Evolutionary conservation across 495 filamentous ascomycete genomes (phyloP), one percentile per base, ranked within the genome.

Genomic region (Platismatia glauca): DNA sequence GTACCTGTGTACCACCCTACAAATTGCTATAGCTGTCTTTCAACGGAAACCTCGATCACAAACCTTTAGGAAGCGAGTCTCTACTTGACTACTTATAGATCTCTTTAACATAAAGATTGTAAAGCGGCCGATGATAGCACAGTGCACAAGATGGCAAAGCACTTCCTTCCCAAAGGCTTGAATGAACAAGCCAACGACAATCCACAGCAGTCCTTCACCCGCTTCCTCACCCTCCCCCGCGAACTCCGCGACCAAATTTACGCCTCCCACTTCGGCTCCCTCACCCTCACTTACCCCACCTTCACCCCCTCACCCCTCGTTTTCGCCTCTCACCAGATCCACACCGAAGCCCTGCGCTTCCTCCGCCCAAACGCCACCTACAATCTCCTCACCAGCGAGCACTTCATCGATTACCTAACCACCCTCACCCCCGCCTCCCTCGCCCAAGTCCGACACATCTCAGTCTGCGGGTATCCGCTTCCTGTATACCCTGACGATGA

Each of bases 211-310:
- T 52, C 48, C 24, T 52, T 52, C 27, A 29, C 48, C 48, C 18
- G 27, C 48, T 52, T 52, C 27, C 27, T 52, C 27, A 5, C 2
- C 3, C 48, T 52, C 27, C 48, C 48, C 16, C 52, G 68, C 37
- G 61, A 52, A 31, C 1, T 52, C 48, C 48, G 48, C 22, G 7
- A 52, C 15, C 66, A 39, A 60, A 64, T 52, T 12, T 52, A 52
- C 48, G 48, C 48, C 48, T 29, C 48, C 27, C 27, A 52, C 48
- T 52, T 52, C 48, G 4, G 48, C 48, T 1, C 48, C 27, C 20
- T 8, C 24, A 52, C 24, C 48, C 6, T 52, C 27, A 31, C 15
- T 27, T 52, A 52, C 27, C 48, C 48, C 15, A 3, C 24, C 48
- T 52, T 52, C 48, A 31, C 27, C 27, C 48, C 8, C 27, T 27